phyloP scores from a whole-genome alignment of 2,329 filamentous ascomycete genomes.

The Graphilbum ipis-grandicollis region DNA sequence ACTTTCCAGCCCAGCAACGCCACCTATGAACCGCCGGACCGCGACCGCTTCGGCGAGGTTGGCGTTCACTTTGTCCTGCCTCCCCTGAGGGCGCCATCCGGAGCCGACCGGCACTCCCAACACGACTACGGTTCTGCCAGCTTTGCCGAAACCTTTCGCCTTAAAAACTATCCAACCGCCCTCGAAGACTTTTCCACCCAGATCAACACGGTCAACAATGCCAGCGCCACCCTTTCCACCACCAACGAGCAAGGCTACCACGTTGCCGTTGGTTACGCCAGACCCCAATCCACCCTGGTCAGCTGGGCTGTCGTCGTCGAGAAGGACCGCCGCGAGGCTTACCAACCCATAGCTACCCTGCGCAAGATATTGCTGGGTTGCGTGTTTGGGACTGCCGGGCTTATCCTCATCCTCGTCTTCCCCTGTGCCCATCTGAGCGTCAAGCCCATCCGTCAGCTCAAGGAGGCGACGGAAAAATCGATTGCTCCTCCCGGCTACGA shows the following conservation, averaged over 20 bases:
- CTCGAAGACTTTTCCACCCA: conserved; percentile 38
- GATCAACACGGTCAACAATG: conserved; percentile 40
- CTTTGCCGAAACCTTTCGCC: conserved; percentile 35
- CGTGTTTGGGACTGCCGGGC: conserved; percentile 65
- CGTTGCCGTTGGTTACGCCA: conserved; percentile 69
- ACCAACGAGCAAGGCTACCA: conserved; percentile 50
- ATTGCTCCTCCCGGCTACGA: conserved; percentile 48
- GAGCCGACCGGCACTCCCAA: conserved; percentile 29
- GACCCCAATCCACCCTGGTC: conserved; percentile 48
- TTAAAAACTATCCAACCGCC: conserved; percentile 45
- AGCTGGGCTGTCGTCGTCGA: conserved; percentile 77
- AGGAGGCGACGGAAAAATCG: conserved; percentile 57
- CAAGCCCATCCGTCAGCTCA: conserved; percentile 59
- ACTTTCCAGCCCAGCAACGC: conserved; percentile 26
- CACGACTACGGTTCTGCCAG: conserved; percentile 23
- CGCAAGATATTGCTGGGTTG: conserved; percentile 67
- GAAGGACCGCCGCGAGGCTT: conserved; percentile 56
- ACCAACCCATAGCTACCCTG: conserved; percentile 56
- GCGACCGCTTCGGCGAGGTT: conserved; percentile 21
- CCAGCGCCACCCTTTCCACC: conserved; percentile 50
- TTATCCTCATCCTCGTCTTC: conserved; percentile 53
- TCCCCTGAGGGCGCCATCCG: conserved; percentile 20
- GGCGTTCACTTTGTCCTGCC: conserved; percentile 44
- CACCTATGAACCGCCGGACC: conserved; percentile 21
- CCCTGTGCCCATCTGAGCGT: conserved; percentile 73